Evolutionary conservation across 371 early-diverging fungal species (phyloP).

Genomic region (Mortierella sp.): DNA sequence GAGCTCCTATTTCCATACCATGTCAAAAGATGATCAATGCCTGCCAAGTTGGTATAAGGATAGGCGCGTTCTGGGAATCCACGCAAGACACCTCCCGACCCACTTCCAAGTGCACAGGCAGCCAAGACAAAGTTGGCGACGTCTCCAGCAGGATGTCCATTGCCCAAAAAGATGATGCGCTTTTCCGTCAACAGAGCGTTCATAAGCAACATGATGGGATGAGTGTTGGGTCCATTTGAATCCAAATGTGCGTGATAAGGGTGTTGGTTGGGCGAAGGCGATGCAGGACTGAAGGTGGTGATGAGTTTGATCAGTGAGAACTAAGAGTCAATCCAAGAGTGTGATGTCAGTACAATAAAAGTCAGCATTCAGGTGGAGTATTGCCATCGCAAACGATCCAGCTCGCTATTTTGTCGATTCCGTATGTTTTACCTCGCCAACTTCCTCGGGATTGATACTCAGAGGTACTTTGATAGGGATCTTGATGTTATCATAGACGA

Average conservation of each 20-base stretch:
- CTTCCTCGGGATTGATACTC: conserved; percentile 87
- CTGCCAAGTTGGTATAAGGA: conserved; percentile 89
- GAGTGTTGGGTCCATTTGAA: conserved; percentile 80
- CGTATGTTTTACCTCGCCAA: conserved; percentile 80
- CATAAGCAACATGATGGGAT: conserved; percentile 86
- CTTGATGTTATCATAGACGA: conserved; percentile 82
- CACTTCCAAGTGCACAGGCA: conserved; percentile 89
- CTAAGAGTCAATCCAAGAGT: conserved; percentile 56
- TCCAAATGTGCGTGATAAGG: conserved; percentile 92
- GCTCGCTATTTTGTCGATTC: too few species aligned
- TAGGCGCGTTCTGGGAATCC: conserved; percentile 93
- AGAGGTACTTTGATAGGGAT: conserved; percentile 89
- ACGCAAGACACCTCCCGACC: conserved; percentile 85
- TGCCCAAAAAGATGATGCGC: conserved; percentile 93
- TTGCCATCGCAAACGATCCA: too few species aligned
- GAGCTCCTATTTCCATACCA: conserved; percentile 62
- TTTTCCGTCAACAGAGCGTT: conserved; percentile 92
- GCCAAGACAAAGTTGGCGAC: conserved; percentile 94
- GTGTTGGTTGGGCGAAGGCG: conserved; percentile 63
- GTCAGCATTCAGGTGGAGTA: too few species aligned
- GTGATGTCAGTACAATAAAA: too few species aligned
- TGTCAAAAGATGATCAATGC: conserved; percentile 84
- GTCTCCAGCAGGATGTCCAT: conserved; percentile 90
- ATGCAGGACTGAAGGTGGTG: conserved; percentile 70
- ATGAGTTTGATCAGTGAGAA: conserved; percentile 84